A percentile compares a stretch with the other conserved stretches of the same genome.
Conservation (phyloP, 1,139 yeast species). For the Debaryomycetaceae sp. region DNA sequence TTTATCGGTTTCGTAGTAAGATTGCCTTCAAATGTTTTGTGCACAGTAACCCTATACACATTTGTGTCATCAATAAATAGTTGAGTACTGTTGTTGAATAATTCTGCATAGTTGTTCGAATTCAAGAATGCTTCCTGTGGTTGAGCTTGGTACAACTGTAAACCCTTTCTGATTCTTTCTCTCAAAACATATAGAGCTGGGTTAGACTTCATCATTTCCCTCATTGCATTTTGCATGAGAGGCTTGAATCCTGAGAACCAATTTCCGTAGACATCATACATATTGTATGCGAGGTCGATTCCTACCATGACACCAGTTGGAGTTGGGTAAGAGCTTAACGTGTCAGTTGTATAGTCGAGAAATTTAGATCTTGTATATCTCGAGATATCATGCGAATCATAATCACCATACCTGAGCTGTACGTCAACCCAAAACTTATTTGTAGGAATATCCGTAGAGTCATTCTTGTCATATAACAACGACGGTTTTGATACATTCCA, state of each 20-base stretch:
- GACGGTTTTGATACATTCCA: conserved; percentile 91
- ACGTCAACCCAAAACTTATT: conserved; percentile 93
- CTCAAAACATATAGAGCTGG: conserved; percentile 90
- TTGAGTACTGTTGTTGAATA: conserved; percentile 80
- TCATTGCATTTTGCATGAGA: conserved; percentile 86
- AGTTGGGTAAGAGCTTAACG: conserved; percentile 81
- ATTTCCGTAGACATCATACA: conserved; percentile 94
- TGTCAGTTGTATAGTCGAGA: conserved; percentile 89
- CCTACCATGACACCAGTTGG: conserved; percentile 92
- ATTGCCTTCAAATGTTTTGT: conserved; percentile 90
- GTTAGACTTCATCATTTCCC: conserved; percentile 89
- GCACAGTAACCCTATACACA: conserved; percentile 91
- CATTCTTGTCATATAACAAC: conserved; percentile 60
- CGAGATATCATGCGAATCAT: conserved; percentile 94
- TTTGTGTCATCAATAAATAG: conserved; percentile 89
- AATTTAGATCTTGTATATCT: conserved; percentile 92
- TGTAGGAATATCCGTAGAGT: conserved; percentile 48
- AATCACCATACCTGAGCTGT: conserved; percentile 93
- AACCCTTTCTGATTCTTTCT: conserved; percentile 90
- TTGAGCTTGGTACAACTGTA: conserved; percentile 90
- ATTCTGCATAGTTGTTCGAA: conserved; percentile 85
- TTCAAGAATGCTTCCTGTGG: conserved; percentile 90
- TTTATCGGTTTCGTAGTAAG: conserved; percentile 89
- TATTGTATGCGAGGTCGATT: conserved; percentile 90
- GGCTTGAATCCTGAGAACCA: conserved; percentile 97